Evolutionary conservation across 768 basidiomycete species (phyloP).

Genomic region (Kwoniella heveanensis): DNA sequence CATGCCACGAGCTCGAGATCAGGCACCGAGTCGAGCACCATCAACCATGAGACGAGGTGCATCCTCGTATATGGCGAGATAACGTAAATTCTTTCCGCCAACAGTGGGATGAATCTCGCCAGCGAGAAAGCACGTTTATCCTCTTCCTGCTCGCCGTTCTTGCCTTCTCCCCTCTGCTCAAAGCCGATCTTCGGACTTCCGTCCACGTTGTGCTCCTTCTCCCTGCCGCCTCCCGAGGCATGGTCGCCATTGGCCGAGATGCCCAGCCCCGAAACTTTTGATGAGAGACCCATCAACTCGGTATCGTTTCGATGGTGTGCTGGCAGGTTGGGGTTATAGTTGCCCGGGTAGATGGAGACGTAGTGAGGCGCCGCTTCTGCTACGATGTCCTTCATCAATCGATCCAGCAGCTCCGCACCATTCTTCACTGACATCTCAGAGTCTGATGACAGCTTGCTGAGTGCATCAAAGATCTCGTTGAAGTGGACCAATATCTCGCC

Average conservation of each 20-base stretch:
- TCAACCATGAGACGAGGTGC: slow-evolving; percentile 97
- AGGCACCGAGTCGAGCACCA: slow-evolving; percentile 90
- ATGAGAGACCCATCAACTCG: neutral
- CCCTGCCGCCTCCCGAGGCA: neutral
- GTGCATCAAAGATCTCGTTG: slow-evolving; percentile 95
- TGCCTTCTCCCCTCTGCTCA: slow-evolving; percentile 35
- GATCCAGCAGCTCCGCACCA: slow-evolving; percentile 92
- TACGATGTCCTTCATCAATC: slow-evolving; percentile 96
- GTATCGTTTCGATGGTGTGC: slow-evolving; percentile 2
- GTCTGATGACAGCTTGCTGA: slow-evolving; percentile 94
- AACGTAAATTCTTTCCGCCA: slow-evolving; percentile 91
- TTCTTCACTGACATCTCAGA: slow-evolving; percentile 96
- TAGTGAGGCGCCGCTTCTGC: slow-evolving; percentile 94
- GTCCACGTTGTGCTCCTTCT: slow-evolving; percentile 57
- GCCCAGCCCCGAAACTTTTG: slow-evolving; percentile 25
- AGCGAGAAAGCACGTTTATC: slow-evolving; percentile 77
- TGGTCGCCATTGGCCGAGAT: slow-evolving; percentile 9
- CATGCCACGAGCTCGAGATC: slow-evolving; percentile 93
- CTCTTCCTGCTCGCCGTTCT: slow-evolving; percentile 59
- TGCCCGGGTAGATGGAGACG: slow-evolving; percentile 71
- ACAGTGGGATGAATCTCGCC: slow-evolving; percentile 88
- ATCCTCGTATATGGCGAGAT: slow-evolving; percentile 92
- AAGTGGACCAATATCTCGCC: slow-evolving; percentile 96
- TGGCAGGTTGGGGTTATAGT: slow-evolving; percentile 34
- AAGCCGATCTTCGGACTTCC: slow-evolving; percentile 39